Evolutionary conservation across 1,284 basidiomycete species (phyloP).

Genomic region (Ceratobasidium sp.): DNA sequence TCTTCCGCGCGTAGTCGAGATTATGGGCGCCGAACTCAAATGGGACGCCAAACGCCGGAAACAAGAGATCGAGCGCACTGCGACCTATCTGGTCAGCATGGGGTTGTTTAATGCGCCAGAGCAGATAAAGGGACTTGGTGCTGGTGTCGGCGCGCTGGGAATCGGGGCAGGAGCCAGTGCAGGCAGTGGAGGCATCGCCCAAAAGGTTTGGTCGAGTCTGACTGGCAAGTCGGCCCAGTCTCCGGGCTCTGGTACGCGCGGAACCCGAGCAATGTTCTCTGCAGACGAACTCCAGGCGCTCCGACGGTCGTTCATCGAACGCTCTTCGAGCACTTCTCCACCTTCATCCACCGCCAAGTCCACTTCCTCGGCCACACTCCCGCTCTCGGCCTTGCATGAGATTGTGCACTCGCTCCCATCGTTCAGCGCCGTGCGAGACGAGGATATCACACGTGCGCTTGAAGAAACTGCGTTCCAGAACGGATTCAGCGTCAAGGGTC

Average conservation of each 20-base stretch:
- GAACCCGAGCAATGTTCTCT: constrained; percentile 47
- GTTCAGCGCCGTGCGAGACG: constrained; percentile 28
- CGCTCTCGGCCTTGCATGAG: constrained; percentile 18
- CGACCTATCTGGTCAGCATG: constrained; percentile 79
- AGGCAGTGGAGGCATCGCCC: constrained; percentile 43
- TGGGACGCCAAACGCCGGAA: constrained; percentile 72
- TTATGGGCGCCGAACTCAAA: constrained; percentile 86
- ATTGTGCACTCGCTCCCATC: constrained; percentile 29
- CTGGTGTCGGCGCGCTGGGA: constrained; percentile 48
- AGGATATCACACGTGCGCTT: constrained; percentile 45
- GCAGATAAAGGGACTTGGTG: constrained; percentile 40
- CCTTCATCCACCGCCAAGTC: constrained; percentile 1
- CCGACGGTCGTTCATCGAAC: constrained; percentile 43
- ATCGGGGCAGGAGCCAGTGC: constrained; percentile 53
- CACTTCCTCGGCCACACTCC: constrained; percentile 1
- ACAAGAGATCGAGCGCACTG: constrained; percentile 66
- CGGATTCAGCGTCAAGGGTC: constrained; percentile 61
- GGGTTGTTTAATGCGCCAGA: constrained; percentile 60
- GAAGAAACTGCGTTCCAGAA: constrained; percentile 73
- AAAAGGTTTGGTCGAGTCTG: constrained; percentile 12
- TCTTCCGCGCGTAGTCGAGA: constrained; percentile 86
- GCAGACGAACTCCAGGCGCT: constrained; percentile 46
- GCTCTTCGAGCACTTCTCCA: constrained; percentile 37
- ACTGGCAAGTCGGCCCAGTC: constrained; percentile 44
- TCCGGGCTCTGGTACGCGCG: constrained; percentile 41